These are phyloP conservation scores for Talaromyces thailandensis DNA, from an alignment of 495 filamentous ascomycete species.

Conservation along the genomic window DNA sequence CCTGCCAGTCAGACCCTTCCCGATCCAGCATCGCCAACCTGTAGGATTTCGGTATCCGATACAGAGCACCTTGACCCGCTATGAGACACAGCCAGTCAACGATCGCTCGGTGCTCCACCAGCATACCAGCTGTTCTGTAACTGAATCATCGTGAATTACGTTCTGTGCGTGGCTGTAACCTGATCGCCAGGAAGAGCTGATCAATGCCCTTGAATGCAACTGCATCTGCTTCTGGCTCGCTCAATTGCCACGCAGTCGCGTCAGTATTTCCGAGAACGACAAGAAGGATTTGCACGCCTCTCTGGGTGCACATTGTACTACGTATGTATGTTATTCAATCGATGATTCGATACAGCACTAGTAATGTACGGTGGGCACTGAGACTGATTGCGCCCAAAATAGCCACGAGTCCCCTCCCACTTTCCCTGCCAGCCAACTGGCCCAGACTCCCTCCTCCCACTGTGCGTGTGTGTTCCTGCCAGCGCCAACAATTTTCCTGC, in stretches of 20 bases:
- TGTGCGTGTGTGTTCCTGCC: background rate
- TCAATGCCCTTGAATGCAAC: background rate
- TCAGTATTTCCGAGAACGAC: background rate
- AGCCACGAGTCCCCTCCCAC: background rate
- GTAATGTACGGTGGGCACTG: background rate
- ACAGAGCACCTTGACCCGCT: background rate
- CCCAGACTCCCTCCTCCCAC: background rate
- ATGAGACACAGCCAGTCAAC: background rate
- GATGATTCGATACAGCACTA: background rate
- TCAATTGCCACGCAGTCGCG: background rate
- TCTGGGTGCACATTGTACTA: no score
- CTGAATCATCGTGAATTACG: background rate
- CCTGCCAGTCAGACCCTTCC: background rate
- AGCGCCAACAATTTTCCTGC: background rate
- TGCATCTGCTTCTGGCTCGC: background rate
- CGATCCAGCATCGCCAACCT: background rate
- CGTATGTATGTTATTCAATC: background rate
- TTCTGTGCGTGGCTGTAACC: background rate
- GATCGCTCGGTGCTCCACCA: background rate
- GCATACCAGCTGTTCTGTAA: background rate
- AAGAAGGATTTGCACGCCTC: background rate
- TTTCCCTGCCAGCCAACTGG: background rate
- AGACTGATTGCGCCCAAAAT: constrained; percentile 1
- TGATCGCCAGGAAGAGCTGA: background rate
- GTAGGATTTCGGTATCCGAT: background rate